Base-by-base conservation (phyloP, 352 stramenopile genomes). In the Globisporangium takayamanum region DNA sequence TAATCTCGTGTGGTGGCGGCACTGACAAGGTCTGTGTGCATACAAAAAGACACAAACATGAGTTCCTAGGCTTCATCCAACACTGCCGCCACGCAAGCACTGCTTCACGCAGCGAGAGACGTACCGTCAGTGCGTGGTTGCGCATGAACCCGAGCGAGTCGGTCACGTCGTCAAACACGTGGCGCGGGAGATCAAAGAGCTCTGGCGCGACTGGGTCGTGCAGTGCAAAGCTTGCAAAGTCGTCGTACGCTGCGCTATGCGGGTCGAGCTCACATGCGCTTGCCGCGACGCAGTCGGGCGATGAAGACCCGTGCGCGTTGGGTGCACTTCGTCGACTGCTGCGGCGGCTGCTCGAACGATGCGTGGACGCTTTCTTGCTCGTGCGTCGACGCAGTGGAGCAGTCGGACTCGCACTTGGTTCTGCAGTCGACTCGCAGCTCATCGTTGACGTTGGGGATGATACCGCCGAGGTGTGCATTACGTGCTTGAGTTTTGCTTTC, bases 401-500 rank as follows among this genome's bases (percentile, higher is more conserved):
- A 28, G 42, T 37, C 5, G 10, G 10, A 22, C 39, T 30, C 8
- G 51, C n/a, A 15, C 25, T 57, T 45, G 28, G 46, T 16, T 5
- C 26, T 12, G 45, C 3, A 12, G 36, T 5, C 0, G 36, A 49
- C 3, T 55, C 46, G 36, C 20, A 37, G 26, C 33, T 25, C 16
- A 25, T 22, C 4, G 16, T 15, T 18, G 25, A 25, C 16, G 37
- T 18, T 3, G 46, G 5, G 44, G 51, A 50, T 0, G 48, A 37
- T 18, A 45, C 16, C 28, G 53, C 8, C 33, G 33, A 39, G 5
- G 6, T 12, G 6, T 39, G 33, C 33, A 39, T 15, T 15, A 54
- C 50, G 15, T 50, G 59, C 64, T 87, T 87, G 5, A 73, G 57
- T 33, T 76, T 72, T 0, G 69, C 51, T 63, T 92, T 90, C 64